phyloP scores from a whole-genome alignment of 805 yeast genomes.

The Wickerhamiella brachini region DNA sequence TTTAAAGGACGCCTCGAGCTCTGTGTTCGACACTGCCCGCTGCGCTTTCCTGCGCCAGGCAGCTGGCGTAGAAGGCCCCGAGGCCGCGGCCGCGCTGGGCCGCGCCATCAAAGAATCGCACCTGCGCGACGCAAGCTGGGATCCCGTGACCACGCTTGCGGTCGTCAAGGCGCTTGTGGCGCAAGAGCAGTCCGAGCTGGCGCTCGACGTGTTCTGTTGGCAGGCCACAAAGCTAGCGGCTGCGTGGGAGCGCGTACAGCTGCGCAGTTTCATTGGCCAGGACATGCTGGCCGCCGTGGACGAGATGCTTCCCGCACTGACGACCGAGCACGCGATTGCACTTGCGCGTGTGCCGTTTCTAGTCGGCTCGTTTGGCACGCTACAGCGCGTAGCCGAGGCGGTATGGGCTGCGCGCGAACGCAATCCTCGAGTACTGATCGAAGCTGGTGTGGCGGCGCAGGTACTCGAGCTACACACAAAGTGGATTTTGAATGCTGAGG shows the following conservation, averaged over 20 bases:
- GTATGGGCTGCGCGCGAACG: not conserved
- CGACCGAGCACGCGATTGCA: constrained; percentile 10
- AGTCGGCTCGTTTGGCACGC: not conserved
- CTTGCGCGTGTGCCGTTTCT: constrained; percentile 9
- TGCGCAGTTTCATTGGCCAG: constrained; percentile 12
- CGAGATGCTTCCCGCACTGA: constrained; percentile 2
- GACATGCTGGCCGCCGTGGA: constrained; percentile 9
- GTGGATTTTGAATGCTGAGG: not conserved
- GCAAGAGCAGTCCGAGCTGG: constrained; percentile 15
- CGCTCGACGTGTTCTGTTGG: constrained; percentile 19
- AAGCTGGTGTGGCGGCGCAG: constrained; percentile 2
- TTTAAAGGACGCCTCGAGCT: constrained; percentile 3
- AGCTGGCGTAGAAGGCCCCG: constrained; percentile 9
- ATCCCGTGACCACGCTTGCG: constrained; percentile 18
- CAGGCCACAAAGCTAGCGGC: constrained; percentile 13
- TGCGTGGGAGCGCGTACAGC: constrained; percentile 3
- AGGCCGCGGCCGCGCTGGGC: constrained; percentile 9
- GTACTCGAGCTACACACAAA: constrained; percentile 1
- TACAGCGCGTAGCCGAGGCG: not conserved
- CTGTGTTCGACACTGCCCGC: constrained; percentile 15
- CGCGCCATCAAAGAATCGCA: constrained; percentile 22
- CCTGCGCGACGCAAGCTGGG: constrained; percentile 20
- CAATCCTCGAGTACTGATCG: not conserved
- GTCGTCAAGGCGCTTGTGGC: constrained; percentile 7
- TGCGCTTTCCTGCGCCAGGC: constrained; percentile 15